A percentile compares a stretch with the other conserved stretches of the same genome.
Evolutionary conservation across 106 monocot genomes (phyloP).

Genomic region (Dendrobium catenatum): DNA sequence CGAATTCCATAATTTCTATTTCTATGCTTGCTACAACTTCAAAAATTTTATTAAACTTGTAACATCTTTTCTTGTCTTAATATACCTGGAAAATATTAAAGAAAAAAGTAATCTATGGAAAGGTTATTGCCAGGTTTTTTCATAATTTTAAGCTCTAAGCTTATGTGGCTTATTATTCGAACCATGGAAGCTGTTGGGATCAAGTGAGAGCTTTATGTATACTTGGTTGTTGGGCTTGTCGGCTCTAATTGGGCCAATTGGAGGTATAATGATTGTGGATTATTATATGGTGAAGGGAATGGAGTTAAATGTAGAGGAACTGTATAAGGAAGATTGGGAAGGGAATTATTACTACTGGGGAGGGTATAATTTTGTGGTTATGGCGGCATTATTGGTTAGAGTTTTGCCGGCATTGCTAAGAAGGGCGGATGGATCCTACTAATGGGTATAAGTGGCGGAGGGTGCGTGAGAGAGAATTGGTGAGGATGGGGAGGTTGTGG

Average conservation of each 20-base stretch:
- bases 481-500: constrained; percentile 25
- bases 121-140: no score
- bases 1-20: no score
- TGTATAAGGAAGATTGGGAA: constrained; percentile 27
- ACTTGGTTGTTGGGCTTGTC: constrained; percentile 88
- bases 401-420: constrained; percentile 64
- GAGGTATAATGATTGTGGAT: constrained; percentile 57
- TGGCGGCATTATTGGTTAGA: constrained; percentile 57
- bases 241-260: constrained; percentile 83
- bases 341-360: constrained; percentile 50
- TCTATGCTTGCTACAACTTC: no score
- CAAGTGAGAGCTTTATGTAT: constrained; percentile 89
- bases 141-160: no score
- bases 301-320: constrained; percentile 48
- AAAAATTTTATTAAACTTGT: no score
- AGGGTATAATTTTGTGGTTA: constrained; percentile 47
- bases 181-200: constrained; percentile 72
- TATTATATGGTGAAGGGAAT: constrained; percentile 61
- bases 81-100: no score
- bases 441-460: constrained; percentile 35
- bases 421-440: constrained; percentile 13
- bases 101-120: no score
- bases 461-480: constrained; percentile 36
- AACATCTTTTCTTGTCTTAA: no score
- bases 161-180: constrained; percentile 7